A percentile compares a stretch with the other conserved stretches of the same genome.
Evolutionary conservation across 768 basidiomycete genomes (phyloP).

Genomic region (Agrocybe pediades): DNA sequence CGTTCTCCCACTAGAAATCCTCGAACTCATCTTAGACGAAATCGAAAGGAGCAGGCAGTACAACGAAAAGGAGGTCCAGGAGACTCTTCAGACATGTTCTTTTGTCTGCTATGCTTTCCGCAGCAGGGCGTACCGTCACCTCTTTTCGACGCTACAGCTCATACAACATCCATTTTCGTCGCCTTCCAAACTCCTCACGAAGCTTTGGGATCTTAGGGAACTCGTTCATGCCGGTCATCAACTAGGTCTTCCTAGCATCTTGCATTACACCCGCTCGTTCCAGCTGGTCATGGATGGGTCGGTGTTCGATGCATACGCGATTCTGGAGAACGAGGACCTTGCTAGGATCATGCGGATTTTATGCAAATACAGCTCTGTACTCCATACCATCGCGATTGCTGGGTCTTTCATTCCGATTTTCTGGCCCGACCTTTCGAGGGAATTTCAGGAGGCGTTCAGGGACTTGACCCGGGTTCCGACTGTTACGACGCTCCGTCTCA

Average conservation of each 20-base stretch:
- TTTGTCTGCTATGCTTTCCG: constrained; percentile 14
- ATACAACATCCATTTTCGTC: constrained; percentile 8
- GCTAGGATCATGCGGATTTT: constrained; percentile 6
- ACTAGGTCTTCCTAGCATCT: constrained; percentile 8
- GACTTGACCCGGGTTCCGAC: constrained; percentile 4
- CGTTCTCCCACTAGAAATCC: neutral
- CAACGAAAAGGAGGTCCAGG: neutral
- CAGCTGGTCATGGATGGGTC: constrained; percentile 16
- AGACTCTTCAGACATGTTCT: constrained; percentile 10
- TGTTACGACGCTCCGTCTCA: constrained; percentile 10
- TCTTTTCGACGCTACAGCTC: constrained; percentile 14
- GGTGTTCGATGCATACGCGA: constrained; percentile 16
- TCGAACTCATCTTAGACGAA: constrained; percentile 3
- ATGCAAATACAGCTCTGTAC: neutral
- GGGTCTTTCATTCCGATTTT: constrained; percentile 16
- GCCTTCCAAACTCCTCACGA: constrained; percentile 5
- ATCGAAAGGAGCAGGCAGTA: neutral
- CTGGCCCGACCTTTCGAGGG: constrained; percentile 11
- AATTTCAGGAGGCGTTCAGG: constrained; percentile 14
- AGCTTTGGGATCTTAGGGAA: constrained; percentile 7
- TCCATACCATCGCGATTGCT: constrained; percentile 6
- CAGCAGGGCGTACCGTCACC: constrained; percentile 13
- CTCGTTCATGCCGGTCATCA: constrained; percentile 6
- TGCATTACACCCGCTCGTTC: constrained; percentile 14
- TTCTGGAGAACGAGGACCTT: constrained; percentile 14